Conservation (phyloP, 1,284 basidiomycete genomes). For the Cerioporus squamosus region DNA sequence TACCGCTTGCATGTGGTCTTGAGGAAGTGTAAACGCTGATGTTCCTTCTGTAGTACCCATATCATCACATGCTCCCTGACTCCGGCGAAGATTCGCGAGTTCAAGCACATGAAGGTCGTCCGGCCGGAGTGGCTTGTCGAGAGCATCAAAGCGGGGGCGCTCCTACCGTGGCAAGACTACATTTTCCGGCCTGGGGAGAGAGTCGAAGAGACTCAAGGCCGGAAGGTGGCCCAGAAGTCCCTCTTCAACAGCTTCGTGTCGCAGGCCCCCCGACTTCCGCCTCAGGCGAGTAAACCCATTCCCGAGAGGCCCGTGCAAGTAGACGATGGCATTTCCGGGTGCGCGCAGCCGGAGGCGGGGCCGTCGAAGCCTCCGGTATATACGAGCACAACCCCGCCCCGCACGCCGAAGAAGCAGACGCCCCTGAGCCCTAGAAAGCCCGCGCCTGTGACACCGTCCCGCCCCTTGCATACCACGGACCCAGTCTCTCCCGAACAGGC, state of each 20-base stretch:
- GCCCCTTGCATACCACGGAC: constrained; percentile 40
- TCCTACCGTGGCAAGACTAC: constrained; percentile 82
- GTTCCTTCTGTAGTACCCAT: constrained; percentile 73
- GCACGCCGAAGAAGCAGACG: constrained; percentile 14
- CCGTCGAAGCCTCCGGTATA: constrained; percentile 1
- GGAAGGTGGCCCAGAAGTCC: constrained; percentile 40
- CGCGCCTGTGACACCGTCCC: constrained; percentile 5
- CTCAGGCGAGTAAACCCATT: not conserved
- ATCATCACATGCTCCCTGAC: constrained; percentile 92
- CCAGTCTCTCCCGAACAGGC: constrained; percentile 45
- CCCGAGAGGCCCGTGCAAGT: not conserved
- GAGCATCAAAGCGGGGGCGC: constrained; percentile 63
- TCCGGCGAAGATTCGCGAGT: constrained; percentile 87
- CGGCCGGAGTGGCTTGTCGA: constrained; percentile 87
- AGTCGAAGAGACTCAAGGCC: constrained; percentile 53
- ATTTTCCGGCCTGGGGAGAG: constrained; percentile 55
- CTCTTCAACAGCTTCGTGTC: constrained; percentile 33
- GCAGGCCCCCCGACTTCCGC: constrained; percentile 3
- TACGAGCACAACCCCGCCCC: constrained; percentile 2
- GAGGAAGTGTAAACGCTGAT: too few relatives aligned
- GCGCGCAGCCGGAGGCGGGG: not conserved
- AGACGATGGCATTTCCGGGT: not conserved
- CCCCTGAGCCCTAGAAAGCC: constrained; percentile 22
- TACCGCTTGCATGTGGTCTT: too few relatives aligned
- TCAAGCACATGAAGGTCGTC: constrained; percentile 88